These are phyloP conservation scores for Phaffomyces antillensis DNA, from an alignment of 805 yeast species.

Conservation along the genomic window DNA sequence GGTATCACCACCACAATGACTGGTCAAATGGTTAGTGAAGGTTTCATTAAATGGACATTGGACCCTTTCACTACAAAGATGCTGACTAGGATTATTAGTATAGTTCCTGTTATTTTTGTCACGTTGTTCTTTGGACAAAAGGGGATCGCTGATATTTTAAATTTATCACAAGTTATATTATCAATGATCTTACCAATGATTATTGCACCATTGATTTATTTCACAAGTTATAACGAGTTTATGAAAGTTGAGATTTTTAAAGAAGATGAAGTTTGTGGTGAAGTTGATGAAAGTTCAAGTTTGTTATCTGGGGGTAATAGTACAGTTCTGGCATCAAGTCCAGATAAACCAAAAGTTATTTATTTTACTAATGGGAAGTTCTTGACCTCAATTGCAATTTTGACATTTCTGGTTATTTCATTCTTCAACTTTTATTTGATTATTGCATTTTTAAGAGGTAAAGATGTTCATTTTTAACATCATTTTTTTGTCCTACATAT, in stretches of 20 bases:
- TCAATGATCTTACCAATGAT: slow-evolving; percentile 79
- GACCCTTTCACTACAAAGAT: slow-evolving; percentile 78
- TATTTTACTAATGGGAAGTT: slow-evolving; percentile 39
- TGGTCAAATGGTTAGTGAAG: slow-evolving; percentile 91
- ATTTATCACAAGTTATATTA: slow-evolving; percentile 76
- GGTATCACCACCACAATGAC: slow-evolving; percentile 92
- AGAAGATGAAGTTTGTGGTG: slow-evolving; percentile 4
- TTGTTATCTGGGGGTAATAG: background rate
- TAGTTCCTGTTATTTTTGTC: slow-evolving; percentile 75
- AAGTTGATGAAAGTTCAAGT: slow-evolving; percentile 2
- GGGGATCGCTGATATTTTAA: slow-evolving; percentile 69
- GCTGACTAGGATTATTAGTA: slow-evolving; percentile 76
- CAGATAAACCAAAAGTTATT: slow-evolving; percentile 1
- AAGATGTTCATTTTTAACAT: slow-evolving; percentile 25
- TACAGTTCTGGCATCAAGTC: background rate
- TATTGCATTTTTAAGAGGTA: slow-evolving; percentile 40
- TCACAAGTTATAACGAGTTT: slow-evolving; percentile 62
- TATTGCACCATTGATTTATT: slow-evolving; percentile 78
- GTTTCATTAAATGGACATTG: slow-evolving; percentile 72
- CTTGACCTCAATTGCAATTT: slow-evolving; percentile 43
- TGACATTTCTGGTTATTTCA: slow-evolving; percentile 64
- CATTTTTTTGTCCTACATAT: background rate
- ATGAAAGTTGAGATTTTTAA: slow-evolving; percentile 47
- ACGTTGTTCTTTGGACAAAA: slow-evolving; percentile 70
- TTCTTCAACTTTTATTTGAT: slow-evolving; percentile 61